These are phyloP conservation scores for Hypoxylon sp. DNA, from an alignment of 2,329 filamentous ascomycete genomes.

Conservation along the genomic window DNA sequence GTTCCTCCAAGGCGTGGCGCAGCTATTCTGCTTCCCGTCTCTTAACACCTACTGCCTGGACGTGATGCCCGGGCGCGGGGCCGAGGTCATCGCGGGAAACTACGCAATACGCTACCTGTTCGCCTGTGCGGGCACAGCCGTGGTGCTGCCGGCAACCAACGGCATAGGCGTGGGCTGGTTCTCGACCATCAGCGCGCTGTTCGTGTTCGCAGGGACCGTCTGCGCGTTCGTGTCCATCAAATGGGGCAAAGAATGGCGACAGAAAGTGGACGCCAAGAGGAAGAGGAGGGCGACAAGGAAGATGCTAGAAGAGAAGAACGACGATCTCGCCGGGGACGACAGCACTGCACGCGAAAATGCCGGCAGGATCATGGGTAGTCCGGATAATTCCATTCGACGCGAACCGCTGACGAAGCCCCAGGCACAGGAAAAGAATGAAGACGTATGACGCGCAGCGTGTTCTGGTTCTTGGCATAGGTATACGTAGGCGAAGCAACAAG, in stretches of 20 bases:
- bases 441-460: slow-evolving; percentile 30
- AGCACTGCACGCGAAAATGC: slow-evolving; percentile 12
- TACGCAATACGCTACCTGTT: slow-evolving; percentile 84
- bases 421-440: slow-evolving; percentile 31
- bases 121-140: slow-evolving; percentile 76
- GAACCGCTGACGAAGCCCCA: slow-evolving; percentile 32
- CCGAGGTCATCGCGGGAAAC: slow-evolving; percentile 84
- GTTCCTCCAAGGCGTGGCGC: slow-evolving; percentile 79
- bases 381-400: slow-evolving; percentile 5
- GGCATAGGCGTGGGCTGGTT: slow-evolving; percentile 85
- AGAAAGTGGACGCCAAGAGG: slow-evolving; percentile 50
- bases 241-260: slow-evolving; percentile 58
- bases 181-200: slow-evolving; percentile 66
- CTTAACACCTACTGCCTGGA: slow-evolving; percentile 86
- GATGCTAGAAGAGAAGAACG: slow-evolving; percentile 38
- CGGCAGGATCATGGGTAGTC: slow-evolving; percentile 13
- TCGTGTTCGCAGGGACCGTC: slow-evolving; percentile 55
- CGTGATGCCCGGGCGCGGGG: slow-evolving; percentile 77
- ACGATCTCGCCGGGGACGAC: slow-evolving; percentile 6
- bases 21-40: slow-evolving; percentile 80
- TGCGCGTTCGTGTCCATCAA: slow-evolving; percentile 55
- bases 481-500: slow-evolving; percentile 29
- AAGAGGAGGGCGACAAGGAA: slow-evolving; percentile 39
- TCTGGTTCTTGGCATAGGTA: slow-evolving; percentile 17
- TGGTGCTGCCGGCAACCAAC: slow-evolving; percentile 80